Base-by-base conservation (phyloP, 306 rosid species). In the Ormosia emarginata region DNA sequence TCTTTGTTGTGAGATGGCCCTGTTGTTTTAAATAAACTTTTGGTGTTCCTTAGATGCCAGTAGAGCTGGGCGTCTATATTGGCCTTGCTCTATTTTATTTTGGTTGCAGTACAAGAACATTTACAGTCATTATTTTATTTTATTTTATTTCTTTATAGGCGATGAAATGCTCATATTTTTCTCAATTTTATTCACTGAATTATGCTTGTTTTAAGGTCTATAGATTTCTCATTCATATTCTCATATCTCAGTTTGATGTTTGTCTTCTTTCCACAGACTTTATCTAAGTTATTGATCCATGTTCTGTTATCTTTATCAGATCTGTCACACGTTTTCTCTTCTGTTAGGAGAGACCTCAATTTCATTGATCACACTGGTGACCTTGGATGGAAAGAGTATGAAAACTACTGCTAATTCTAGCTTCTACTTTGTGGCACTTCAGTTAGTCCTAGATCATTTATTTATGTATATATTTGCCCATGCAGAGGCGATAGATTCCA, bases 311-410 rank as follows among this genome's bases (percentile, higher is more conserved):
- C 59, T 81, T 55, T 88, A 67, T 34, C 94, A 95, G 99, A 95
- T 84, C 89, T 95, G 44, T 91, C 97, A 56, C 96, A 95, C 15
- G 98, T 90, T 67, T 95, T 95, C 87, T 95, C 99, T 36, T 85
- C 91, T 24, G 89, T 92, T 37, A 69, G 89, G 64, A 89, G 99
- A 80, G 98, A 92, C 83, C 89, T 92, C 82, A 95, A 88, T 85
- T 93, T 95, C 87, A 86, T 95, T 68, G 97, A 93, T 77, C 97
- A 95, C 86, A 92, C 98, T 30, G 79, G 99, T 62, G 97, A 95
- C 84, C 95, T 93, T 82, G 96, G 97, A 85, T 95, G 98, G 97
- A 95, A 95, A 92, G 94, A 92, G 99, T 95, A 78, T 89, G 87
- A 69, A 83, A 72, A 74, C 71, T 85, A 67, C 44, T 32, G 9